Evolutionary conservation across 1,284 basidiomycete genomes (phyloP), one percentile per base, ranked within the genome.

Genomic region (Chiua sp.): DNA sequence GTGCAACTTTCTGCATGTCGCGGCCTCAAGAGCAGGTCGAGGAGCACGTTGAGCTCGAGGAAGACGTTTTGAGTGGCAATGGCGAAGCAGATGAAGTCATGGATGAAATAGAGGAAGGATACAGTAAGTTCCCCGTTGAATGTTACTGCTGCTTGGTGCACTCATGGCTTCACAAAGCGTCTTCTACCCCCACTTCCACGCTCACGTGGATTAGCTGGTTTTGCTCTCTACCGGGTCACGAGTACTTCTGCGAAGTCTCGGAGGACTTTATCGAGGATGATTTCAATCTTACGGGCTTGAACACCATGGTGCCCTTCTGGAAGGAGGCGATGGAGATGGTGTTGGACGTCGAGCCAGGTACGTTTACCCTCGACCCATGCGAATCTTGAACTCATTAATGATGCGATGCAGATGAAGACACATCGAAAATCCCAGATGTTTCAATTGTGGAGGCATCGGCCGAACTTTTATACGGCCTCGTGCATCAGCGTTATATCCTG

Each of bases 301-400:
- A 96, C 74, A 86, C 88, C 22, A 91, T 98, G 84, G 96, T 99
- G 35, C 91, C 98, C 12, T 99, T 99, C 75, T 99, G 98, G 94
- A 96, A 98, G 77, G 98, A 99, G 77, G 98, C 98, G 32, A 91
- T 99, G 87, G 98, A 99, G 80, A 99, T 99, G 98, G 96, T 99
- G n/a, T 79, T 99, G 61, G 98, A 99, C 77, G 97, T 99, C 55
- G 98, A 99, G 79, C 94, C 98, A 79, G 95, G 95, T 96, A 76
- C 75, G 88, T 69, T 50, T 20, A n/a, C 56, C 61, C 59, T 62
- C 55, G 61, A 56, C 60, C 63, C 54, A 62, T 63, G 56, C 57
- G 60, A 51, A 65, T 51, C 47, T 55, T 53, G 39, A 51, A 28
- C 23, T 62, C 56, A 65, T 57, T 22, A 33, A 53, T 66, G 55